A percentile compares a stretch with the other conserved stretches of the same genome.
Evolutionary conservation across 2,329 filamentous ascomycete species (phyloP).

Genomic region (Botrytis medusae): DNA sequence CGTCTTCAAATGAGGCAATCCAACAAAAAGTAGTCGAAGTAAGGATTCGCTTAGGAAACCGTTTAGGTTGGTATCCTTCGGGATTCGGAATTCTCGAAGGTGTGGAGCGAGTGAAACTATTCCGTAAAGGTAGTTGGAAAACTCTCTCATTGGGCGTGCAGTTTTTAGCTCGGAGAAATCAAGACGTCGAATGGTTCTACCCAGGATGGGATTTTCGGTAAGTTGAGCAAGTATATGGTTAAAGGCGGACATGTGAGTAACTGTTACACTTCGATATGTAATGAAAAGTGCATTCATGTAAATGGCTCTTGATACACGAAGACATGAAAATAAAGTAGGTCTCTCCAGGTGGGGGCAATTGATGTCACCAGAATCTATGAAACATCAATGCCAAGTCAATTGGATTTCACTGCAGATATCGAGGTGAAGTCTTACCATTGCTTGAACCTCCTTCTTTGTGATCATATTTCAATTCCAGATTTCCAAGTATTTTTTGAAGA

Average conservation of each 20-base stretch:
- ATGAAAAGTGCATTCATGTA: slow-evolving; percentile 70
- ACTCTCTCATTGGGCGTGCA: slow-evolving; percentile 1
- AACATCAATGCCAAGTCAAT: not conserved
- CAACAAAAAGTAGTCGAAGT: slow-evolving; percentile 42
- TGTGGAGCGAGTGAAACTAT: slow-evolving; percentile 36
- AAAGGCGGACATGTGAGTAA: slow-evolving; percentile 78
- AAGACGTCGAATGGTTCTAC: slow-evolving; percentile 70
- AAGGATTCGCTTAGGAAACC: slow-evolving; percentile 41
- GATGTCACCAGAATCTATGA: not conserved
- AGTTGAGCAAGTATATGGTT: slow-evolving; percentile 60
- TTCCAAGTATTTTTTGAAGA: slow-evolving; percentile 54
- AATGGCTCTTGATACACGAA: slow-evolving; percentile 67
- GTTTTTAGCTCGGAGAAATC: slow-evolving; percentile 45
- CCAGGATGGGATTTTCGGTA: slow-evolving; percentile 62
- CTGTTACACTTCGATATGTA: slow-evolving; percentile 74
- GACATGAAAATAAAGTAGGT: slow-evolving; percentile 69
- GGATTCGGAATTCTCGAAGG: slow-evolving; percentile 68
- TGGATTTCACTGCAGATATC: not conserved
- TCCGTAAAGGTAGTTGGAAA: slow-evolving; percentile 14
- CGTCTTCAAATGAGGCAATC: slow-evolving; percentile 10
- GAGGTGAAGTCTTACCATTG: not conserved
- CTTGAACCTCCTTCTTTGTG: slow-evolving; percentile 5
- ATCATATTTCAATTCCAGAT: slow-evolving; percentile 6
- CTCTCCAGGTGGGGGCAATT: slow-evolving; percentile 54
- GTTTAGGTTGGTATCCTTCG: slow-evolving; percentile 44